phyloP scores from a whole-genome alignment of 2,329 filamentous ascomycete species.

The Penicillium sp. region DNA sequence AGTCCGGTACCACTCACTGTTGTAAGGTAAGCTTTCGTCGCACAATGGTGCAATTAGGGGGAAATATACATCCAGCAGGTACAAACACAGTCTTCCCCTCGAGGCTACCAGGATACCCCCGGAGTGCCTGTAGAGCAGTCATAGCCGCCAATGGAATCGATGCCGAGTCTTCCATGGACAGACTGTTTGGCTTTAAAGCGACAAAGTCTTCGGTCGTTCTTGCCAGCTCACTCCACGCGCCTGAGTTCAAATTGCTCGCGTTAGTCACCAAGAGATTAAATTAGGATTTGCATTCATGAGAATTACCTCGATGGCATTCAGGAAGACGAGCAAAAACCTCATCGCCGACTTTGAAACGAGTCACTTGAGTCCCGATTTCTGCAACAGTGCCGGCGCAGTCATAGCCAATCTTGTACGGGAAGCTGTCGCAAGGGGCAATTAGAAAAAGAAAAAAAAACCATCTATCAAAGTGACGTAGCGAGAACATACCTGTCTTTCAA shows the following conservation, averaged over 20 bases:
- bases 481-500: constrained; percentile 36
- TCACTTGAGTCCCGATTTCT: constrained; percentile 42
- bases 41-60: not conserved
- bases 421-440: constrained; percentile 31
- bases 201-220: constrained; percentile 42
- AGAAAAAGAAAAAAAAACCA: not conserved
- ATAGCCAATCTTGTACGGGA: constrained; percentile 52
- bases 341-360: constrained; percentile 47
- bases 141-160: constrained; percentile 48
- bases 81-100: constrained; percentile 60
- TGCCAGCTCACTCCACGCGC: constrained; percentile 46
- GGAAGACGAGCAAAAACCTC: constrained; percentile 46
- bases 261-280: not conserved
- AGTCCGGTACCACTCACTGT: constrained; percentile 55
- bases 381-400: constrained; percentile 49
- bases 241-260: constrained; percentile 20
- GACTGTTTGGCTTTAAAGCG: constrained; percentile 46
- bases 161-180: constrained; percentile 51
- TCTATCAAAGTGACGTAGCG: not conserved
- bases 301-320: constrained; percentile 30
- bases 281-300: not conserved
- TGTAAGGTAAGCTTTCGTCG: constrained; percentile 7
- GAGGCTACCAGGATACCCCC: constrained; percentile 50
- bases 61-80: constrained; percentile 49
- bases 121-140: constrained; percentile 53